Conservation (phyloP, 148 eudicot genomes). For the Persicaria tinctoria region DNA sequence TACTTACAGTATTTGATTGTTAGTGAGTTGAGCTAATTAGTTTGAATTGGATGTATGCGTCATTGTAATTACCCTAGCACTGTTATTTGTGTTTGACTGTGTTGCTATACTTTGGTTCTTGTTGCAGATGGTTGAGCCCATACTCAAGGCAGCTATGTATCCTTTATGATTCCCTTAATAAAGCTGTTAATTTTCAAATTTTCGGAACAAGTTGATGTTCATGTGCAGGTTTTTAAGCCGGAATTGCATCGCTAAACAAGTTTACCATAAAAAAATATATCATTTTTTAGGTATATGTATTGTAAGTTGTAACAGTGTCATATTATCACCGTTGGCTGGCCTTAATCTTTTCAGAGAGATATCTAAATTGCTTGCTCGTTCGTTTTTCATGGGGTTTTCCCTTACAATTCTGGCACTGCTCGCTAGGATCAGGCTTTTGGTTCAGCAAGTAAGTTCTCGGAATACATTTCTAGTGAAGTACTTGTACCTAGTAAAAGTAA, state of each 20-base stretch:
- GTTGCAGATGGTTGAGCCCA: constrained; percentile 88
- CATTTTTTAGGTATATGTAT: not conserved
- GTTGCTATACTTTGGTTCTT: constrained; percentile 18
- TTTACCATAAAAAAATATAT: not conserved
- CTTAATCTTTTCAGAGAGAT: constrained; percentile 72
- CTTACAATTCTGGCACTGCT: constrained; percentile 65
- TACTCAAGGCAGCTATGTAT: constrained; percentile 90
- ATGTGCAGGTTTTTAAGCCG: not conserved
- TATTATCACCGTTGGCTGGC: constrained; percentile 9
- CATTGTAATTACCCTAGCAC: not conserved
- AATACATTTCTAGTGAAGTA: not conserved
- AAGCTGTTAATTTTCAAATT: not conserved
- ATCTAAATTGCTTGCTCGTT: constrained; percentile 78
- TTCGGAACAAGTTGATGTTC: not conserved
- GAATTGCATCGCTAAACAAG: constrained; percentile 1
- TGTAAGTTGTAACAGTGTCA: not conserved
- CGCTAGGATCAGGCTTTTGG: constrained; percentile 81
- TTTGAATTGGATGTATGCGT: not conserved
- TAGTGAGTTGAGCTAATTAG: not conserved
- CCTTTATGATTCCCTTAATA: constrained; percentile 28
- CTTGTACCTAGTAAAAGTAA: not conserved
- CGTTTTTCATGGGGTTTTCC: constrained; percentile 84
- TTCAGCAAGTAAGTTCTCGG: constrained; percentile 71
- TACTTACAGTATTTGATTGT: not conserved
- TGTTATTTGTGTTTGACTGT: not conserved